phyloP scores from a whole-genome alignment of 305 asterid genomes.

The Fraxinus platypoda region DNA sequence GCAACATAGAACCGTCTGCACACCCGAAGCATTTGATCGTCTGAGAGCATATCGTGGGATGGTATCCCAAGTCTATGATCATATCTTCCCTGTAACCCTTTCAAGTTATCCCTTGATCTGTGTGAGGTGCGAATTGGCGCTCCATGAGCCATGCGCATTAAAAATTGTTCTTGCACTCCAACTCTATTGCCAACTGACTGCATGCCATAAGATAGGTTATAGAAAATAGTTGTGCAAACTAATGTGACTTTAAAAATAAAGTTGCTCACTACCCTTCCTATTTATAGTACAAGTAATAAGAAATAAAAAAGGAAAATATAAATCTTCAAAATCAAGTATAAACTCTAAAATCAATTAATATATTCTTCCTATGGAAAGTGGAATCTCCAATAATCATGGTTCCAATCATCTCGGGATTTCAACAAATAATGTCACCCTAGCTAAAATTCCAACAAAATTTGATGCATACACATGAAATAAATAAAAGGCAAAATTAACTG shows the following conservation, averaged over 20 bases:
- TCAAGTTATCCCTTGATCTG: conserved; percentile 51
- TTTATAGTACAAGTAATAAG: neutral
- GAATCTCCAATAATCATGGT: neutral
- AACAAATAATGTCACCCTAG: neutral
- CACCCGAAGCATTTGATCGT: conserved; percentile 84
- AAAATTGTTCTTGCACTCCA: conserved; percentile 93
- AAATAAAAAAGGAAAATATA: too few relatives aligned
- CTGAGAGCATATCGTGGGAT: conserved; percentile 53
- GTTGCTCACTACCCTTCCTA: neutral
- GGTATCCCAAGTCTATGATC: conserved; percentile 42
- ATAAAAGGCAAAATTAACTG: neutral
- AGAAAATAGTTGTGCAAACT: conserved; percentile 15
- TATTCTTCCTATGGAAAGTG: neutral
- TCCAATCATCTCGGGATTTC: neutral
- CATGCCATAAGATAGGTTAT: conserved; percentile 34
- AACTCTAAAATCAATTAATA: neutral
- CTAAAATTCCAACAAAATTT: neutral
- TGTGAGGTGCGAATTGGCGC: conserved; percentile 59
- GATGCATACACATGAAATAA: neutral
- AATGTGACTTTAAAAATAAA: conserved; percentile 11
- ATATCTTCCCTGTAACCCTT: conserved; percentile 51
- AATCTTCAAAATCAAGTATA: neutral
- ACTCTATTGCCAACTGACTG: conserved; percentile 98
- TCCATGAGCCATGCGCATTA: conserved; percentile 99
- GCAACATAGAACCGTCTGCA: conserved; percentile 89